Conservation (phyloP, 164 flowering plant species). For the Umbellularia californica region DNA sequence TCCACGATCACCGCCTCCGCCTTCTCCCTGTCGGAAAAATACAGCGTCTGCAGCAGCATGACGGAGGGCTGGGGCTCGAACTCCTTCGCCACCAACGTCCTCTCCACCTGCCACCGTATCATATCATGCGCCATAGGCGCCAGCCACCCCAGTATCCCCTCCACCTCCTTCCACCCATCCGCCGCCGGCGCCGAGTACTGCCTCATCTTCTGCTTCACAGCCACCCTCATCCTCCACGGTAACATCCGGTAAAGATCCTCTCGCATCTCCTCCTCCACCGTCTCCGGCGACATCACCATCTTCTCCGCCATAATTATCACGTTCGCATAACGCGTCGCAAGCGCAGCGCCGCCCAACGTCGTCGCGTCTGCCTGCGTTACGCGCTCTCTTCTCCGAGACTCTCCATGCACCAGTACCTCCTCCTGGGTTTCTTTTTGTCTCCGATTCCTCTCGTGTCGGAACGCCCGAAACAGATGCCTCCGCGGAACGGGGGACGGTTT, state of each 20-base stretch:
- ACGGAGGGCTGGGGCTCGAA: slow-evolving; percentile 46
- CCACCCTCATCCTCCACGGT: slow-evolving; percentile 36
- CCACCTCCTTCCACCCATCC: slow-evolving; percentile 59
- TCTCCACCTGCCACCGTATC: slow-evolving; percentile 61
- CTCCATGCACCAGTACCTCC: neutral
- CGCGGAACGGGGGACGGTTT: neutral
- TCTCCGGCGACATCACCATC: slow-evolving; percentile 22
- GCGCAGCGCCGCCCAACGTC: slow-evolving; percentile 69
- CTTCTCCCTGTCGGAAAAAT: slow-evolving; percentile 70
- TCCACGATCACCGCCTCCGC: slow-evolving; percentile 75
- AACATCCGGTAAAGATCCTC: slow-evolving; percentile 51
- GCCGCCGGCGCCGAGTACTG: slow-evolving; percentile 23
- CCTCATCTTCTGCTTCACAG: slow-evolving; percentile 44
- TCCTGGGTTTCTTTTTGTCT: no score
- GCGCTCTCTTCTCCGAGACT: neutral
- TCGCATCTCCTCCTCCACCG: slow-evolving; percentile 33
- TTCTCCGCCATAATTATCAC: slow-evolving; percentile 46
- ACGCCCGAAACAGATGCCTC: neutral
- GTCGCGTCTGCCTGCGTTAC: slow-evolving; percentile 29
- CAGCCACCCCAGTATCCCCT: slow-evolving; percentile 57
- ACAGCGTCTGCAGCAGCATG: slow-evolving; percentile 66
- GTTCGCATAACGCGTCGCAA: slow-evolving; percentile 62
- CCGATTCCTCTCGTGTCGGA: no score
- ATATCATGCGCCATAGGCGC: slow-evolving; percentile 71
- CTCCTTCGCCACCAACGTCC: slow-evolving; percentile 46